Evolutionary conservation across 371 early-diverging fungal genomes (phyloP).

Genomic region (Actinomucor elegans): DNA sequence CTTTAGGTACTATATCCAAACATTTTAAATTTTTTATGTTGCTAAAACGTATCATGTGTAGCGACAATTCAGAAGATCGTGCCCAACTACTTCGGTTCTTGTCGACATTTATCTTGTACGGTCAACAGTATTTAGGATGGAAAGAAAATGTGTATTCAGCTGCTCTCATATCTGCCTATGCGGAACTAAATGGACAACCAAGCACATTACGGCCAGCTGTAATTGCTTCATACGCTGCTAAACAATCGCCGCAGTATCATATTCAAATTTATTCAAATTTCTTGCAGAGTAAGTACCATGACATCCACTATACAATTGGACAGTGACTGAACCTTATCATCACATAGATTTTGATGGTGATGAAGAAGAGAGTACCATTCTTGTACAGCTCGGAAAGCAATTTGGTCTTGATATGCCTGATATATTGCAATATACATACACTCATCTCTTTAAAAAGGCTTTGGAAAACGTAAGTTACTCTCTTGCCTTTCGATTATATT

Average conservation of each 20-base stretch:
- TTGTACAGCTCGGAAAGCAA: slow-evolving; percentile 21
- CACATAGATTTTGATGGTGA: slow-evolving; percentile 25
- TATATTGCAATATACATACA: slow-evolving; percentile 6
- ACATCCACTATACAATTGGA: background rate
- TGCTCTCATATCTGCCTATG: slow-evolving; percentile 14
- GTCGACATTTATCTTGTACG: slow-evolving; percentile 21
- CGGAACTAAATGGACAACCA: slow-evolving; percentile 7
- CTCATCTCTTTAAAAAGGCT: slow-evolving; percentile 9
- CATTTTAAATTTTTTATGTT: no score
- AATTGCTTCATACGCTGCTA: slow-evolving; percentile 22
- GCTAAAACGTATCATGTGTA: no score
- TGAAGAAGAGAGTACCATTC: slow-evolving; percentile 15
- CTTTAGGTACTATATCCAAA: no score
- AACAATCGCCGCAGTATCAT: slow-evolving; percentile 14
- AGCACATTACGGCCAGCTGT: slow-evolving; percentile 12
- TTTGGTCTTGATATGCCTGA: slow-evolving; percentile 11
- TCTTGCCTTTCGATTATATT: no score
- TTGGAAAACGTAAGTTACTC: background rate
- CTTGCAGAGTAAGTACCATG: slow-evolving; percentile 20
- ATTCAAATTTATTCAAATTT: slow-evolving; percentile 20
- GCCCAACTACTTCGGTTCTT: slow-evolving; percentile 13
- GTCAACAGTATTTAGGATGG: slow-evolving; percentile 12
- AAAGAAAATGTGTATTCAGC: slow-evolving; percentile 5
- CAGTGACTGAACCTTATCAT: background rate
- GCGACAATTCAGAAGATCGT: background rate